Evolutionary conservation across 257 asterid species (phyloP), one percentile per base, ranked within the genome.

Genomic region (Euphrasia confusa): DNA sequence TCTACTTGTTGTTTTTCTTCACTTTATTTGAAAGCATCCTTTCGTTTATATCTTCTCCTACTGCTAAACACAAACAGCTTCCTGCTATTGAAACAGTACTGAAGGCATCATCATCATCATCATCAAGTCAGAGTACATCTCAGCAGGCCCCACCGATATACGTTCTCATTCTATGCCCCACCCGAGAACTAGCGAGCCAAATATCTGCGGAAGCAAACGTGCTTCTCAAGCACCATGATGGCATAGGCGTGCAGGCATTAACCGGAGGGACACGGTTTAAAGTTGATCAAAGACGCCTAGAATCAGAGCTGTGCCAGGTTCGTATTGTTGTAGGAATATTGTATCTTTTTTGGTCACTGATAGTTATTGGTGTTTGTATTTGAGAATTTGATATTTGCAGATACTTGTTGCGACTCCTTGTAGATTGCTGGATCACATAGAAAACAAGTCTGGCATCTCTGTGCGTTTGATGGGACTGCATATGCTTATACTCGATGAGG

Each of bases 61-160:
- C 68, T 75, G 78, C 83, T 84, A 80, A 92, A 81, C 80, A 72
- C 65, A 78, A 81, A 79, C 94, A 93, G 99, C 95, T 93, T 78
- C 99, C 99, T 79, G 99, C 97, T 81, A 83, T 93, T 87, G 97
- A 93, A 89, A 89, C 97, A 89, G 99, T 83, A 78, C 71, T 93
- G 75, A 93, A 80, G 76, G 85, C 84, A 17, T 74, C 56, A 15
- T 44, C 50, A 13, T 74, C 56, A 49, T 6, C 24, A 21, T 21
- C 50, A 45, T 50, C 86, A 71, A 68, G 44, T 67, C 64, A 58
- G 26, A 58, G 50, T 42, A 72, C 28, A 58, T 62, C 28, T 66
- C 80, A 69, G 66, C 76, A 87, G 73, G 70, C 74, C 71, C 83
- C 84, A 0, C 90, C 96, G 7, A 73, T 86, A 66, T 61, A 73